phyloP scores from a whole-genome alignment of 2,329 filamentous ascomycete species.

The Sordariomycetes sp. region DNA sequence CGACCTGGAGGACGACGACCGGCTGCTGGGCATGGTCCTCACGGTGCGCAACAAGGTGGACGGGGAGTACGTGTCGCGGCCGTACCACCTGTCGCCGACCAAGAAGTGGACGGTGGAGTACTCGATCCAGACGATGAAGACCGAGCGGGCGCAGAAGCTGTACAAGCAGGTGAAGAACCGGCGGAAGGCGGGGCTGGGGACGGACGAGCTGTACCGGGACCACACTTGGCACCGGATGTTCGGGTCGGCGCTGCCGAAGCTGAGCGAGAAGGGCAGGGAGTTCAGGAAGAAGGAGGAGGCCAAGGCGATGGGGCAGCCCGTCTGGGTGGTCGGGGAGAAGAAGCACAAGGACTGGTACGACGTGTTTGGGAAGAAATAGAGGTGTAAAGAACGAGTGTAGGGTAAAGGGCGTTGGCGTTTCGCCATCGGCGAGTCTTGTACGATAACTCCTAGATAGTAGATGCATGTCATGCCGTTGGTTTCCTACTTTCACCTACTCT shows the following conservation, averaged over 20 bases:
- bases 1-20: conserved; percentile 9
- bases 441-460: too few species aligned
- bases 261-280: conserved; percentile 41
- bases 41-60: conserved; percentile 65
- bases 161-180: conserved; percentile 48
- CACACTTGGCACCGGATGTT: conserved; percentile 36
- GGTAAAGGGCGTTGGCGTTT: not conserved
- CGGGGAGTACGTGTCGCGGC: conserved; percentile 50
- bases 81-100: conserved; percentile 28
- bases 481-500: too few species aligned
- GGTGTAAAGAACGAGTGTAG: not conserved
- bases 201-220: conserved; percentile 8
- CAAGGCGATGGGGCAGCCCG: conserved; percentile 32
- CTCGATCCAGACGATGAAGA: conserved; percentile 52
- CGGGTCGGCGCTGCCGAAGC: conserved; percentile 23
- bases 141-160: conserved; percentile 31
- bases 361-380: conserved; percentile 17
- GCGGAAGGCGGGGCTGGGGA: conserved; percentile 33
- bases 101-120: conserved; percentile 70
- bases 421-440: too few species aligned
- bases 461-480: too few species aligned
- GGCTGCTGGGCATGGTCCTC: conserved; percentile 60
- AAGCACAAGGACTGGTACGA: conserved; percentile 19
- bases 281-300: conserved; percentile 46
- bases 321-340: conserved; percentile 36